These are phyloP conservation scores for Monosporozyma unispora DNA, from an alignment of 805 yeast genomes.

Conservation along the genomic window DNA sequence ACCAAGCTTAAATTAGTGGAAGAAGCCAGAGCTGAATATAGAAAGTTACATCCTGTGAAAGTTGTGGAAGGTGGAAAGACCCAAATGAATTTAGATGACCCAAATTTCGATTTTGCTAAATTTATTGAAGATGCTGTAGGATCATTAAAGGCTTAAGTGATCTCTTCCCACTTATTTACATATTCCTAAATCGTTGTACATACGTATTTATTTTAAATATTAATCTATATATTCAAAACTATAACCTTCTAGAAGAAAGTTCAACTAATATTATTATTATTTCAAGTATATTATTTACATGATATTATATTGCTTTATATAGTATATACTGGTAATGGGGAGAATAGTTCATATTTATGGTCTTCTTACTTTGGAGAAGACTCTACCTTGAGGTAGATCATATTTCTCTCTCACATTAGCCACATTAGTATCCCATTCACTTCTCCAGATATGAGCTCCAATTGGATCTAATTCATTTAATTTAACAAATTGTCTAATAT, in stretches of 20 bases:
- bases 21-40: conserved; percentile 85
- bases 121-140: conserved; percentile 60
- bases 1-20: conserved; percentile 66
- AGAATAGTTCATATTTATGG: no score
- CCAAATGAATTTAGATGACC: conserved; percentile 67
- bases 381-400: conserved; percentile 67
- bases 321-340: no score
- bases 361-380: conserved; percentile 55
- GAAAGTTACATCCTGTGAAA: conserved; percentile 46
- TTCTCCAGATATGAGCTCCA: conserved; percentile 91
- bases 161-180: not conserved
- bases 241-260: not conserved
- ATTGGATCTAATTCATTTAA: conserved; percentile 55
- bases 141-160: conserved; percentile 31
- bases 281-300: not conserved
- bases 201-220: not conserved
- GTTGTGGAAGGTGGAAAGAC: conserved; percentile 23
- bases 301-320: no score
- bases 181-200: not conserved
- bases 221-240: not conserved
- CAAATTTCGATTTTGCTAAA: conserved; percentile 75
- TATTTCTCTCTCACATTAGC: conserved; percentile 57
- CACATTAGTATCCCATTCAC: conserved; percentile 69
- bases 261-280: not conserved
- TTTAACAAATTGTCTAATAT: conserved; percentile 60